Evolutionary conservation across 2,329 filamentous ascomycete species (phyloP).

Genomic region (Aspergillus sojae): DNA sequence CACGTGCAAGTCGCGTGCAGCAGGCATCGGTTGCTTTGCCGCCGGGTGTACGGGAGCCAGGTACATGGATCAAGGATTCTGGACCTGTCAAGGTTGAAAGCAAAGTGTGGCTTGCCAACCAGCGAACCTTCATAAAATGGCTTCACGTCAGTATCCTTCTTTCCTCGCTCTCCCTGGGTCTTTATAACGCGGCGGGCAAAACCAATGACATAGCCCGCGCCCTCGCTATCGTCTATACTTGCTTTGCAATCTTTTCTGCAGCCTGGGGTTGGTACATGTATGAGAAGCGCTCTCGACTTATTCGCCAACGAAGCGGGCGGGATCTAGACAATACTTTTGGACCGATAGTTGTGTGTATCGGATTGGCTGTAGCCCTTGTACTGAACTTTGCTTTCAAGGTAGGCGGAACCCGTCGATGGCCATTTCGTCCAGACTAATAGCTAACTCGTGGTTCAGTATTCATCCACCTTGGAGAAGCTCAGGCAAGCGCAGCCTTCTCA

Average conservation of each 20-base stretch:
- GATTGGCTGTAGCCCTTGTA: slow-evolving; percentile 75
- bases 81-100: slow-evolving; percentile 91
- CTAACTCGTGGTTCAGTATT: slow-evolving; percentile 32
- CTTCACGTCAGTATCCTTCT: slow-evolving; percentile 91
- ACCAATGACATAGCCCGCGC: slow-evolving; percentile 71
- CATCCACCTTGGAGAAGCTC: slow-evolving; percentile 29
- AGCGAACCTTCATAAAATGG: slow-evolving; percentile 98
- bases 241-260: slow-evolving; percentile 79
- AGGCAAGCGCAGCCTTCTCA: slow-evolving; percentile 17
- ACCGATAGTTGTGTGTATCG: slow-evolving; percentile 78
- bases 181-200: slow-evolving; percentile 85
- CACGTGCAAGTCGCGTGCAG: slow-evolving; percentile 67
- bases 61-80: slow-evolving; percentile 89
- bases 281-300: slow-evolving; percentile 73
- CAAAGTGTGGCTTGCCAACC: slow-evolving; percentile 98
- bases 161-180: slow-evolving; percentile 76
- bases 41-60: slow-evolving; percentile 83
- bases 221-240: slow-evolving; percentile 81
- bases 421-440: background rate
- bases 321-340: slow-evolving; percentile 91
- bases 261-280: slow-evolving; percentile 88
- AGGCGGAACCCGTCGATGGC: slow-evolving; percentile 12
- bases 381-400: slow-evolving; percentile 86
- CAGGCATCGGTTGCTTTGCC: slow-evolving; percentile 65
- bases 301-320: slow-evolving; percentile 80